Conservation (phyloP, 768 basidiomycete species). For the Tylopilus sp. region DNA sequence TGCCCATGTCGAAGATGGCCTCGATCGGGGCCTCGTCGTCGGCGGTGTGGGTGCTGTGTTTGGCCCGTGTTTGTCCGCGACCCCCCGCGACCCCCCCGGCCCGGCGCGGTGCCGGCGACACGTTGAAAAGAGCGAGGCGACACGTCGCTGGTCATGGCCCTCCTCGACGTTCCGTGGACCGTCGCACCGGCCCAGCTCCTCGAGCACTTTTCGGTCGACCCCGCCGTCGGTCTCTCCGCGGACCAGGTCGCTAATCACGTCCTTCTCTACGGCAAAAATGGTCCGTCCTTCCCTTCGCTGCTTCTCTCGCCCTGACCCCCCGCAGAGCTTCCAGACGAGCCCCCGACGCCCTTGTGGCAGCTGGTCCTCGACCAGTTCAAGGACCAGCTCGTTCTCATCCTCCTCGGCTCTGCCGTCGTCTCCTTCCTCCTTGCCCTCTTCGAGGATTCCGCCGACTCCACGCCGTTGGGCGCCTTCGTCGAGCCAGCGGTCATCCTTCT, state of each 20-base stretch:
- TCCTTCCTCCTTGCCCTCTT: constrained; percentile 91
- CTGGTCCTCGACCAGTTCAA: constrained; percentile 99
- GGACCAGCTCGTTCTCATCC: constrained; percentile 96
- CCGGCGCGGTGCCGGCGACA: constrained; percentile 2
- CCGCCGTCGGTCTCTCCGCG: constrained; percentile 56
- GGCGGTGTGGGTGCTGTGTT: constrained; percentile 10
- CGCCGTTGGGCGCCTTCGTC: constrained; percentile 82
- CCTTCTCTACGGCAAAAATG: constrained; percentile 83
- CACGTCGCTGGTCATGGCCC: constrained; percentile 11
- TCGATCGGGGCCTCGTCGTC: constrained; percentile 1
- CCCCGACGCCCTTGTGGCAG: constrained; percentile 87
- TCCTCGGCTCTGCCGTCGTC: constrained; percentile 89
- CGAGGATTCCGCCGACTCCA: constrained; percentile 69
- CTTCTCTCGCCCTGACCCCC: constrained; percentile 1
- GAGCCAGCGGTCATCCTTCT: constrained; percentile 94
- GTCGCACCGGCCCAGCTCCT: constrained; percentile 64
- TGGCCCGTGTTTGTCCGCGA: constrained; percentile 21
- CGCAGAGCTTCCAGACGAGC: constrained; percentile 88
- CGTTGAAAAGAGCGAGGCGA: constrained; percentile 3
- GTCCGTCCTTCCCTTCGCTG: constrained; percentile 37
- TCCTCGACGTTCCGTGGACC: constrained; percentile 80
- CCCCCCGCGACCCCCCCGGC: constrained; percentile 19
- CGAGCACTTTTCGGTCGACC: constrained; percentile 68
- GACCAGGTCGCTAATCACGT: constrained; percentile 71
- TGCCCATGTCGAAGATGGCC: constrained; percentile 57